Percentiles rank a stretch among this genome's conserved stretches.
Conservation (phyloP, 805 yeast genomes). For the Barnettozyma sucrosica region DNA sequence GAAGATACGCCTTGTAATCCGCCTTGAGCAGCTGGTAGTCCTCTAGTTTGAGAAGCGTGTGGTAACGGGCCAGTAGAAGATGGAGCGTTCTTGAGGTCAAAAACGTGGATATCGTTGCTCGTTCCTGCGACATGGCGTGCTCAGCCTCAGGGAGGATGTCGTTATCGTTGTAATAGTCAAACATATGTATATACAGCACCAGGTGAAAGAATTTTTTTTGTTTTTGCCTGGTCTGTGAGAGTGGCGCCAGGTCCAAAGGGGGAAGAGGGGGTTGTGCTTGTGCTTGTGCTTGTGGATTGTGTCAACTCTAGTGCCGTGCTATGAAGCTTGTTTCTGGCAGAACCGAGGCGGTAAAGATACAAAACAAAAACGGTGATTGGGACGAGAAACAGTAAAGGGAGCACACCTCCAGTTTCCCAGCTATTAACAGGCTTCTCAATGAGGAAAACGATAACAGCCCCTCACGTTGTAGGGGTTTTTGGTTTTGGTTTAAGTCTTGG, state of each 20-base stretch:
- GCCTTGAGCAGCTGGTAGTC: not conserved
- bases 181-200: not conserved
- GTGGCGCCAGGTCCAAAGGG: not conserved
- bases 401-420: not conserved
- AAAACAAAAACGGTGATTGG: too few relatives aligned
- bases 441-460: too few relatives aligned
- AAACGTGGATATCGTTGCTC: not conserved
- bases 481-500: too few relatives aligned
- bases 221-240: not conserved
- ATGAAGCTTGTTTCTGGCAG: not conserved
- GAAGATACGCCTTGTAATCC: not conserved
- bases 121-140: not conserved
- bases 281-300: not conserved
- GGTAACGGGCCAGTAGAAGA: not conserved
- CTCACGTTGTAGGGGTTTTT: too few relatives aligned
- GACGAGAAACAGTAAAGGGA: not conserved
- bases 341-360: not conserved
- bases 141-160: not conserved
- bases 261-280: too few relatives aligned
- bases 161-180: not conserved
- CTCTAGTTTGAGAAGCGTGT: not conserved
- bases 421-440: not conserved
- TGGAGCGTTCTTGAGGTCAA: constrained; percentile 1
- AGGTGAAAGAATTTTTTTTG: not conserved
- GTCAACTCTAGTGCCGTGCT: constrained; percentile 1